phyloP scores from a whole-genome alignment of 2,329 filamentous ascomycete species.

The Daldinia sp. region DNA sequence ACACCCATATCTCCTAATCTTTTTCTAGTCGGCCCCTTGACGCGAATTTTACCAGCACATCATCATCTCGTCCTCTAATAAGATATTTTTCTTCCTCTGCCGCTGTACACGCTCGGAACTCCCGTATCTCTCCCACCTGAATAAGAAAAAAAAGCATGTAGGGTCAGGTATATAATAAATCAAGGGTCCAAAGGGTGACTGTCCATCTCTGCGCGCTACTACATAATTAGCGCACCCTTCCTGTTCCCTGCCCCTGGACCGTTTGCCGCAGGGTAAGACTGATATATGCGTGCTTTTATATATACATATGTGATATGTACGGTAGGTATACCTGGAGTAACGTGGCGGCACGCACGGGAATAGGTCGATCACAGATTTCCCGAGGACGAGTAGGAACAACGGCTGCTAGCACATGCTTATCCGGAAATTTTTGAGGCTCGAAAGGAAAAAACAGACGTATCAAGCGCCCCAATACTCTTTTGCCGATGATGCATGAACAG shows the following conservation, averaged over 20 bases:
- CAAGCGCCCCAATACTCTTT: constrained; percentile 11
- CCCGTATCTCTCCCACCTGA: constrained; percentile 15
- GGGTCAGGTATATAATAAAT: constrained; percentile 4
- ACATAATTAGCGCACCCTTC: constrained; percentile 34
- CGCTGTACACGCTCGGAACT: constrained; percentile 35
- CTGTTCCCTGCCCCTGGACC: constrained; percentile 28
- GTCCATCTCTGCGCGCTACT: constrained; percentile 20
- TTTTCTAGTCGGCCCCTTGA: constrained; percentile 21
- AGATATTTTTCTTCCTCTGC: constrained; percentile 28
- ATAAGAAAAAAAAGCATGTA: constrained; percentile 3
- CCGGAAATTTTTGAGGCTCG: constrained; percentile 38
- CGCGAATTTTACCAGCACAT: constrained; percentile 27
- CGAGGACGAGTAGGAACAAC: constrained; percentile 31
- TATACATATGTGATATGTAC: background rate
- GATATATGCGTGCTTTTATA: constrained; percentile 7
- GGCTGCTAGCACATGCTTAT: constrained; percentile 36
- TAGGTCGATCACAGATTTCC: constrained; percentile 11
- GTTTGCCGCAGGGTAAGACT: constrained; percentile 26
- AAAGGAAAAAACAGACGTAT: constrained; percentile 6
- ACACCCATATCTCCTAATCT: constrained; percentile 22
- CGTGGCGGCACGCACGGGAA: constrained; percentile 12
- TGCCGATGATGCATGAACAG: constrained; percentile 13
- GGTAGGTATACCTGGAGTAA: constrained; percentile 13
- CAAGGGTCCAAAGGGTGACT: constrained; percentile 14
- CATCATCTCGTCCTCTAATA: constrained; percentile 18